A percentile compares a stretch with the other conserved stretches of the same genome.
These are phyloP conservation scores for Dichomitus squalens DNA, from an alignment of 1,284 basidiomycete species.

Conservation along the genomic window DNA sequence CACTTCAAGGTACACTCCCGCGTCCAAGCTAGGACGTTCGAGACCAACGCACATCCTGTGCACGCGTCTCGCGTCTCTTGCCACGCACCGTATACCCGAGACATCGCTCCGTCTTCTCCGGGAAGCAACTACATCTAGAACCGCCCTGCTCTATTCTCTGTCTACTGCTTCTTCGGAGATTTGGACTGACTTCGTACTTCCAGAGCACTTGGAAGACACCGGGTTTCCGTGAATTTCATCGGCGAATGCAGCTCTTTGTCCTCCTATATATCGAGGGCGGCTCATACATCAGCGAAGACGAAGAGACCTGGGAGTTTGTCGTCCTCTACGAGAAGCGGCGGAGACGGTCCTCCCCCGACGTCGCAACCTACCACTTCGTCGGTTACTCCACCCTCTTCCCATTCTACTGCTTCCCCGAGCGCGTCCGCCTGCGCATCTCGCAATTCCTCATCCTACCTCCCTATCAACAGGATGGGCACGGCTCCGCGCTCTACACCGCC, in stretches of 20 bases:
- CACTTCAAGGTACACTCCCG: background rate
- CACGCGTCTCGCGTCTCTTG: background rate
- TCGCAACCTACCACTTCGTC: constrained; percentile 82
- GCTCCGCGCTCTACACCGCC: constrained; percentile 87
- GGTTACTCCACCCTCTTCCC: constrained; percentile 93
- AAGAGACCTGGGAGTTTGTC: constrained; percentile 88
- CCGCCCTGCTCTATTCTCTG: background rate
- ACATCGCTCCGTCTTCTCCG: too few relatives aligned
- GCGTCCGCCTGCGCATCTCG: constrained; percentile 81
- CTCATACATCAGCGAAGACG: constrained; percentile 89
- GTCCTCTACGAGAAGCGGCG: constrained; percentile 86
- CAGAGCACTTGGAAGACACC: constrained; percentile 83
- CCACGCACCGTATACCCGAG: background rate
- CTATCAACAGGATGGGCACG: constrained; percentile 89
- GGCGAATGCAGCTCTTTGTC: constrained; percentile 95
- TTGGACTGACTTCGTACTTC: constrained; percentile 8
- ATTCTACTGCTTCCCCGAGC: constrained; percentile 93
- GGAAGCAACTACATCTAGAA: background rate
- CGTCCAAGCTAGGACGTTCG: constrained; percentile 1
- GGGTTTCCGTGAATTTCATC: constrained; percentile 91
- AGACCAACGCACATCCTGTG: background rate
- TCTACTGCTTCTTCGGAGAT: background rate
- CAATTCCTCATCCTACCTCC: constrained; percentile 95
- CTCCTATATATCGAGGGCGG: constrained; percentile 95
- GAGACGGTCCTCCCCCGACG: constrained; percentile 49